Conservation (phyloP, 2,329 filamentous ascomycete genomes). For the Exophiala aquamarina region DNA sequence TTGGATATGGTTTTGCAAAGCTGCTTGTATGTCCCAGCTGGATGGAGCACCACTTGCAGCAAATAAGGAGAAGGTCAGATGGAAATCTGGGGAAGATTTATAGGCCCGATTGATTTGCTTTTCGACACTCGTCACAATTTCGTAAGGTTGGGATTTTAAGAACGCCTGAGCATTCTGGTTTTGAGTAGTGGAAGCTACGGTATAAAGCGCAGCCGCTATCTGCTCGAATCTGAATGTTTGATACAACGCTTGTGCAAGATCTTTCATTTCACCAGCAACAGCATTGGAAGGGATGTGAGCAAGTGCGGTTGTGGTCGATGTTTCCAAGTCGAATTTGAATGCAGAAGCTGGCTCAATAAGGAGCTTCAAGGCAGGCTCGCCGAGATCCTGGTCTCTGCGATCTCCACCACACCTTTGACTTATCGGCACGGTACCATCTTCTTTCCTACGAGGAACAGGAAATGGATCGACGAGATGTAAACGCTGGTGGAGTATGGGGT, state of each 20-base stretch:
- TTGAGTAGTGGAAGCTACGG: conserved; percentile 31
- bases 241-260: conserved; percentile 75
- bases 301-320: conserved; percentile 11
- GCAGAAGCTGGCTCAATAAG: conserved; percentile 58
- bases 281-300: conserved; percentile 10
- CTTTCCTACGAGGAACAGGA: conserved; percentile 5
- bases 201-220: conserved; percentile 71
- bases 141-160: conserved; percentile 41
- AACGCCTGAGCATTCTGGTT: conserved; percentile 33
- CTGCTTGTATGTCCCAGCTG: conserved; percentile 85
- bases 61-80: conserved; percentile 93
- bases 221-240: conserved; percentile 84
- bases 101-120: conserved; percentile 77
- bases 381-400: conserved; percentile 32
- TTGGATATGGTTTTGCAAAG: conserved; percentile 75
- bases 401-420: conserved; percentile 15
- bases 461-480: conserved; percentile 60
- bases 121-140: conserved; percentile 59
- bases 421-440: not conserved
- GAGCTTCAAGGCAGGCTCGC: conserved; percentile 65
- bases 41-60: conserved; percentile 75
- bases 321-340: conserved; percentile 25
- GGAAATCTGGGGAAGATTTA: conserved; percentile 90
- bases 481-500: conserved; percentile 78
- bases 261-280: conserved; percentile 37